phyloP scores from a whole-genome alignment of 2,329 filamentous ascomycete species.

The Penicillium oxalicum region DNA sequence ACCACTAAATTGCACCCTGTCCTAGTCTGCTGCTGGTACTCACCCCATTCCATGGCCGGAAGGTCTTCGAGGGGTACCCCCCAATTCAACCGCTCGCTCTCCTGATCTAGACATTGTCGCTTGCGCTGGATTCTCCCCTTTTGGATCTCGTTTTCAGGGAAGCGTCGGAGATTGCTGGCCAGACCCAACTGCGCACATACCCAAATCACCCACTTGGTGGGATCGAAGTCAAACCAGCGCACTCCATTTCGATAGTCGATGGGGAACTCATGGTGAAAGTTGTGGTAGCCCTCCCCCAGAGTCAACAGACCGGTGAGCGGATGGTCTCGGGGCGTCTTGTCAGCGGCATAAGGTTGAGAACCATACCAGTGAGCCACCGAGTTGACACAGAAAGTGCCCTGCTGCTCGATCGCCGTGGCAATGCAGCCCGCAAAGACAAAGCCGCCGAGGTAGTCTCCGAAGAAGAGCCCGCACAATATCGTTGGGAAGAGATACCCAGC shows the following conservation, averaged over 20 bases:
- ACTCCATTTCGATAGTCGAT: constrained; percentile 86
- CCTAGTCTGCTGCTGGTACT: constrained; percentile 68
- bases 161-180: constrained; percentile 77
- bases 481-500: constrained; percentile 71
- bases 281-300: constrained; percentile 81
- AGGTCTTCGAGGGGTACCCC: constrained; percentile 73
- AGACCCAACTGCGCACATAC: constrained; percentile 71
- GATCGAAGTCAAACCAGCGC: constrained; percentile 80
- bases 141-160: constrained; percentile 81
- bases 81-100: constrained; percentile 72
- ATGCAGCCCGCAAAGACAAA: constrained; percentile 77
- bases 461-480: constrained; percentile 64
- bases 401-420: constrained; percentile 76
- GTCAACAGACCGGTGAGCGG: constrained; percentile 74
- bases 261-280: constrained; percentile 88
- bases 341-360: constrained; percentile 81
- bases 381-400: constrained; percentile 87
- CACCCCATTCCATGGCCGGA: constrained; percentile 75
- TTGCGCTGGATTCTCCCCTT: constrained; percentile 77
- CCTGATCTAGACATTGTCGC: constrained; percentile 82
- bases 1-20: constrained; percentile 63
- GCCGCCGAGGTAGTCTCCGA: constrained; percentile 70
- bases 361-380: constrained; percentile 81
- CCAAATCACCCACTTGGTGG: constrained; percentile 81
- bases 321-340: constrained; percentile 78